These are phyloP conservation scores for Penicillium sp. DNA, from an alignment of 2,329 filamentous ascomycete genomes.

Conservation along the genomic window DNA sequence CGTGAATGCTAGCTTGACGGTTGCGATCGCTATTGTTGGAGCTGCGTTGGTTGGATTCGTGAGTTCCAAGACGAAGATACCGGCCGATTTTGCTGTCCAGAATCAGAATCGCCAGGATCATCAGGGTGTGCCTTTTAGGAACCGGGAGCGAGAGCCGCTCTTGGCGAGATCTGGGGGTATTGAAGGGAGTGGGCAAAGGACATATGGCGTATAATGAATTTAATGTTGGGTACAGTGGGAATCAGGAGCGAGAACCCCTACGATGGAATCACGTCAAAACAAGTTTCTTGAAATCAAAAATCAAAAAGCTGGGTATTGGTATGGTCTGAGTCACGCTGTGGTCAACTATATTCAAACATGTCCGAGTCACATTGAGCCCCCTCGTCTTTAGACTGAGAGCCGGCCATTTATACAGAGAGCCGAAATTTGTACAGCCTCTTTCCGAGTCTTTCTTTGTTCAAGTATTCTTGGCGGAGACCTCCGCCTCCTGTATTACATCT, in stretches of 20 bases:
- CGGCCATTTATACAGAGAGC: background rate
- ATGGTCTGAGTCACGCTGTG: no score
- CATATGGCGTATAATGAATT: constrained; percentile 3
- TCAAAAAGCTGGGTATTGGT: no score
- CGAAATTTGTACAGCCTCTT: background rate
- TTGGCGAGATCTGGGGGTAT: constrained; percentile 2
- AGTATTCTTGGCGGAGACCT: background rate
- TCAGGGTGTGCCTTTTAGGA: constrained; percentile 4
- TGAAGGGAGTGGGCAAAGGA: constrained; percentile 3
- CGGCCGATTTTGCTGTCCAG: constrained; percentile 17
- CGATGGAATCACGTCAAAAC: no score
- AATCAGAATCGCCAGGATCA: background rate
- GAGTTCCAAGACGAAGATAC: constrained; percentile 48
- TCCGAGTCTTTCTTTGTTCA: background rate
- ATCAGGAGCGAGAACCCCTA: no score
- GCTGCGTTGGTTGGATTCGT: constrained; percentile 70
- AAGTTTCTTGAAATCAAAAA: no score
- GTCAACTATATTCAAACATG: no score
- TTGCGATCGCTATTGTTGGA: constrained; percentile 67
- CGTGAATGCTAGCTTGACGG: constrained; percentile 72
- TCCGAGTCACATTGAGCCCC: background rate
- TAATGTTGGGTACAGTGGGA: background rate
- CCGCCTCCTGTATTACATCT: background rate
- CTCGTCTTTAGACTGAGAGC: background rate
- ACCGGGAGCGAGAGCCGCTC: constrained; percentile 17